Percentiles rank a stretch among this genome's conserved stretches.
Evolutionary conservation across 345 rosid species (phyloP).

Genomic region (Salix koriyanagi): DNA sequence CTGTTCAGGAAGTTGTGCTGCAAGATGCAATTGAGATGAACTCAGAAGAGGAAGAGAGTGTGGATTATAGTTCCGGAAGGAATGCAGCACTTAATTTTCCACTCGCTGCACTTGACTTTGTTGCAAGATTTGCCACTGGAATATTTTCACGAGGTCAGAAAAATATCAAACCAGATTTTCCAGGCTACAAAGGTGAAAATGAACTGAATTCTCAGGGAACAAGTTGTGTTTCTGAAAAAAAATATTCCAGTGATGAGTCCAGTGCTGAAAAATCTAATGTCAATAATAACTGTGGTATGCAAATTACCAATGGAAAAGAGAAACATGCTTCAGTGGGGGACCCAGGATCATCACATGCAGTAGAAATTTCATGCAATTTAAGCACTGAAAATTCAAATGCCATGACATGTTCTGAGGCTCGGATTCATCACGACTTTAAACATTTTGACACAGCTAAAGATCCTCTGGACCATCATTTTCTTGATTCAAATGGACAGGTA

Average conservation of each 20-base stretch:
- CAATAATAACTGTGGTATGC: slow-evolving; percentile 30
- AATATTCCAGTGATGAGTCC: slow-evolving; percentile 38
- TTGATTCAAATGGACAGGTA: slow-evolving; percentile 68
- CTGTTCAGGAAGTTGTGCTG: slow-evolving; percentile 48
- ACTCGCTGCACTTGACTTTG: slow-evolving; percentile 80
- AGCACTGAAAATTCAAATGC: slow-evolving; percentile 37
- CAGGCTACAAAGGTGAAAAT: slow-evolving; percentile 46
- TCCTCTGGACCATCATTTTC: slow-evolving; percentile 81
- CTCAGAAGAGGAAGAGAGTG: slow-evolving; percentile 40
- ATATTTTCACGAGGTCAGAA: slow-evolving; percentile 70
- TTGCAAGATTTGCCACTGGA: slow-evolving; percentile 76
- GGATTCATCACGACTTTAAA: slow-evolving; percentile 44
- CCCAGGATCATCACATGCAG: slow-evolving; percentile 26
- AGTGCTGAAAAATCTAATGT: slow-evolving; percentile 41
- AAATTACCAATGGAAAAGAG: slow-evolving; percentile 27
- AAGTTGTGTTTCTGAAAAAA: slow-evolving; percentile 24
- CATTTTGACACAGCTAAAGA: slow-evolving; percentile 74
- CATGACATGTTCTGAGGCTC: slow-evolving; percentile 32
- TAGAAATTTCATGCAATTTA: slow-evolving; percentile 29
- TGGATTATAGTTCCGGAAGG: slow-evolving; percentile 48
- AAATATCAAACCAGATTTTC: slow-evolving; percentile 39
- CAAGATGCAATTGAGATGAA: slow-evolving; percentile 30
- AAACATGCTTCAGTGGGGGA: slow-evolving; percentile 27
- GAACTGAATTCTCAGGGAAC: slow-evolving; percentile 32
- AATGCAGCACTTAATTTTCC: slow-evolving; percentile 78